These are phyloP conservation scores for Rhizopogon vesiculosus DNA, from an alignment of 768 basidiomycete genomes.

Conservation along the genomic window DNA sequence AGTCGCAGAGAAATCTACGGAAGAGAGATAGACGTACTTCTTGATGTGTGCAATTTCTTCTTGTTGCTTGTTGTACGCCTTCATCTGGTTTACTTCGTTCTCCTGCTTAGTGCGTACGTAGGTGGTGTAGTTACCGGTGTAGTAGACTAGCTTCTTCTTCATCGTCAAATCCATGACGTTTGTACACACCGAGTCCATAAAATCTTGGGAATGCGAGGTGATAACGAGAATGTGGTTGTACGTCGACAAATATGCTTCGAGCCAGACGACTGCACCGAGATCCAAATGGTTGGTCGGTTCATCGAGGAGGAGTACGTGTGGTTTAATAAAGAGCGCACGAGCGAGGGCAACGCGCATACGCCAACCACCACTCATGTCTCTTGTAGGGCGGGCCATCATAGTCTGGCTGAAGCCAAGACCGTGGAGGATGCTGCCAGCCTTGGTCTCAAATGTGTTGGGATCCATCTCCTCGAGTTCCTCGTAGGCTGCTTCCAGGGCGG, in stretches of 20 bases:
- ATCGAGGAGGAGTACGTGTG: slow-evolving; percentile 91
- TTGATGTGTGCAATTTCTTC: slow-evolving; percentile 99
- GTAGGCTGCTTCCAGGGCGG: slow-evolving; percentile 82
- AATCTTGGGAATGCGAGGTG: slow-evolving; percentile 98
- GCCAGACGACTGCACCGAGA: slow-evolving; percentile 97
- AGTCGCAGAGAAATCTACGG: slow-evolving; percentile 5
- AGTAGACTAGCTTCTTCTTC: slow-evolving; percentile 92
- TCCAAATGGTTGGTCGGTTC: slow-evolving; percentile 93
- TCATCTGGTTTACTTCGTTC: slow-evolving; percentile 99
- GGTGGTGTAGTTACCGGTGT: slow-evolving; percentile 95
- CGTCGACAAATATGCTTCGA: slow-evolving; percentile 95
- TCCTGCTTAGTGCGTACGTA: slow-evolving; percentile 94
- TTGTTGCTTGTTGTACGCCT: slow-evolving; percentile 97
- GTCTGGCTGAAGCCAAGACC: slow-evolving; percentile 87
- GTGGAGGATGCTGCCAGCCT: slow-evolving; percentile 94
- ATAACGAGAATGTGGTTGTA: slow-evolving; percentile 99
- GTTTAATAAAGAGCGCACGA: slow-evolving; percentile 92
- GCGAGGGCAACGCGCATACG: slow-evolving; percentile 98
- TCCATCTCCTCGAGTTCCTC: slow-evolving; percentile 98
- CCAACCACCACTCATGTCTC: slow-evolving; percentile 99
- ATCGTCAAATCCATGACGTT: slow-evolving; percentile 95
- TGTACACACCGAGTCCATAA: slow-evolving; percentile 97
- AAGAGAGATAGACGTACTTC: slow-evolving; percentile 52
- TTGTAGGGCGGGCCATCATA: slow-evolving; percentile 97
- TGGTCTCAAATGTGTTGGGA: slow-evolving; percentile 91